A percentile compares a stretch with the other conserved stretches of the same genome.
Conservation (phyloP, 78 protist genomes). For the Dictyostelium firmibasis region DNA sequence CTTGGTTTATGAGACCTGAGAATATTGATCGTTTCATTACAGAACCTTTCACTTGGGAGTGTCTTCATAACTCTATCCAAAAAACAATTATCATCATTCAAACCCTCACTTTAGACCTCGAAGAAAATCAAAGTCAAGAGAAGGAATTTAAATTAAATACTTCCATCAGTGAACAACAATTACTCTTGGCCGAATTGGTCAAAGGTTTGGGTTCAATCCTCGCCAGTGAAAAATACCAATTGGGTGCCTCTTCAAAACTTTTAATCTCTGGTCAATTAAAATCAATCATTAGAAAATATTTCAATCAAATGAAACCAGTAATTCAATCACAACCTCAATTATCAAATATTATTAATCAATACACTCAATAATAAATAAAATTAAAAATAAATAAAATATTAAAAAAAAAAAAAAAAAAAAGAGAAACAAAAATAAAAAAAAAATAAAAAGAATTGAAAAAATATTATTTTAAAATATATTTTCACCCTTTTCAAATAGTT, state of each 20-base stretch:
- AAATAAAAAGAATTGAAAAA: not conserved
- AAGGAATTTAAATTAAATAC: conserved; percentile 20
- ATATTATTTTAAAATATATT: too few relatives aligned
- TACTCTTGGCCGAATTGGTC: conserved; percentile 19
- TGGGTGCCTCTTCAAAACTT: not conserved
- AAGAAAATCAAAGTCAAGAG: conserved; percentile 7
- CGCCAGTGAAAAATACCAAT: not conserved
- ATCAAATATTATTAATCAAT: conserved; percentile 31
- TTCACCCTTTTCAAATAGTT: too few relatives aligned
- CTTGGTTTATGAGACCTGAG: not conserved
- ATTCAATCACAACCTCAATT: conserved; percentile 18
- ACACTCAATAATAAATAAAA: conserved; percentile 3
- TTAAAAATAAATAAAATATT: not conserved
- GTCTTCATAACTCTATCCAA: conserved; percentile 38
- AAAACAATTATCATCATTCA: conserved; percentile 68
- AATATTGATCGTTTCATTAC: not conserved
- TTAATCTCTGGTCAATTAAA: conserved; percentile 58
- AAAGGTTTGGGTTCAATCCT: not conserved
- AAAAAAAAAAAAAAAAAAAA: not conserved
- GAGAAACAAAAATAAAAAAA: not conserved
- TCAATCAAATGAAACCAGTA: conserved; percentile 44
- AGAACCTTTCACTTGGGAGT: conserved; percentile 51
- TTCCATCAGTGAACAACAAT: conserved; percentile 32
- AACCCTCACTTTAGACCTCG: conserved; percentile 6
- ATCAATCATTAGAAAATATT: conserved; percentile 40